Evolutionary conservation across 306 rosid genomes (phyloP).

Genomic region (Prinsepia uniflora): DNA sequence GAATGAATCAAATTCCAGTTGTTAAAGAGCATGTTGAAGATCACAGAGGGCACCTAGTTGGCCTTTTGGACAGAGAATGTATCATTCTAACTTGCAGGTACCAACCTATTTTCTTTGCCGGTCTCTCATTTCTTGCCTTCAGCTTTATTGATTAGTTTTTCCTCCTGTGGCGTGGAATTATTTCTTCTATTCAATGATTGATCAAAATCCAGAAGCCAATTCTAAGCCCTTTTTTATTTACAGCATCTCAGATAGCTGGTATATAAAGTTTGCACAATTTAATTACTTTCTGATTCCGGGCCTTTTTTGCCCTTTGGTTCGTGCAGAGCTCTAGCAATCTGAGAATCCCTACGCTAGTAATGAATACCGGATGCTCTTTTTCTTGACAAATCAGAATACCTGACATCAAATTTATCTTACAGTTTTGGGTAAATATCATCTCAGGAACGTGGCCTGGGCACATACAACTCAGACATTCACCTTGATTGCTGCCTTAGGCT

Average conservation of each 20-base stretch:
- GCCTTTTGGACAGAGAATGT: conserved; percentile 68
- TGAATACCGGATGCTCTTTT: background rate
- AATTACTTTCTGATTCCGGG: conserved; percentile 6
- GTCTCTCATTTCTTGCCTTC: background rate
- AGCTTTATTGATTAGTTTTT: background rate
- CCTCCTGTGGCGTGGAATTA: background rate
- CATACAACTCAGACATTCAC: background rate
- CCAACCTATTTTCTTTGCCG: background rate
- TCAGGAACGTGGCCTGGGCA: background rate
- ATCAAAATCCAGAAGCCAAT: too few relatives aligned
- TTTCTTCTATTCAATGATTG: background rate
- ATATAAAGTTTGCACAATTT: too few relatives aligned
- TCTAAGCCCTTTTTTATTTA: too few relatives aligned
- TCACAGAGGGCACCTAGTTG: conserved; percentile 58
- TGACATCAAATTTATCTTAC: conserved; percentile 1
- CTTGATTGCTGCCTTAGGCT: background rate
- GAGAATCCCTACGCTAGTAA: conserved; percentile 38
- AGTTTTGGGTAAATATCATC: background rate
- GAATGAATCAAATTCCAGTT: conserved; percentile 59
- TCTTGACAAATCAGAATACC: conserved; percentile 5
- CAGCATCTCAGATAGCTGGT: too few relatives aligned
- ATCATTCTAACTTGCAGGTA: conserved; percentile 86
- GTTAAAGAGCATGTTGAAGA: conserved; percentile 44
- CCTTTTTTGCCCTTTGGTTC: conserved; percentile 15
- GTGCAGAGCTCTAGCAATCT: conserved; percentile 66